Conservation (phyloP, 352 stramenopile species). For the Phytophthora meadii region DNA sequence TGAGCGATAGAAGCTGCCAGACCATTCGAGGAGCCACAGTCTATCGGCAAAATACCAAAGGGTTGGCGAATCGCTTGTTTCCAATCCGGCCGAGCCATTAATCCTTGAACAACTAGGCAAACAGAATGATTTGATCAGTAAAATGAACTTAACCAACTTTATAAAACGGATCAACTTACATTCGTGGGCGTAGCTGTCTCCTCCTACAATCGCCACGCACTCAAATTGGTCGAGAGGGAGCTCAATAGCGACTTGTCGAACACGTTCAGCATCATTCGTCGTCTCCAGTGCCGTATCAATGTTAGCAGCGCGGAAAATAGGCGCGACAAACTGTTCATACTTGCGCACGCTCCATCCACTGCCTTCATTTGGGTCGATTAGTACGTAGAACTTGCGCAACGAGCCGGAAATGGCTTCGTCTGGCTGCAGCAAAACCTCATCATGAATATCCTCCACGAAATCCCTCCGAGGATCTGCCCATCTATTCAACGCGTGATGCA, state of each 20-base stretch:
- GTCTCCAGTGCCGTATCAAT: conserved; percentile 53
- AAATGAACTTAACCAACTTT: too few relatives aligned
- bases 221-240: conserved; percentile 63
- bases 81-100: conserved; percentile 70
- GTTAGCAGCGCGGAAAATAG: conserved; percentile 56
- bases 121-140: too few relatives aligned
- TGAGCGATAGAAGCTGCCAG: conserved; percentile 58
- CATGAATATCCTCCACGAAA: conserved; percentile 12
- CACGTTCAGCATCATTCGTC: conserved; percentile 41
- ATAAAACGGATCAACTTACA: conserved; percentile 27
- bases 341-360: conserved; percentile 37
- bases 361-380: conserved; percentile 67
- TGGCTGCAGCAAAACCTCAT: conserved; percentile 18
- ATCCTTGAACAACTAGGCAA: conserved; percentile 59
- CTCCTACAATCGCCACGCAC: conserved; percentile 59
- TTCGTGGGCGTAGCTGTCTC: conserved; percentile 61
- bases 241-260: conserved; percentile 47
- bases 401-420: conserved; percentile 18
- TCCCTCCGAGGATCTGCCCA: conserved; percentile 47
- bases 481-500: conserved; percentile 50
- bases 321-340: conserved; percentile 55
- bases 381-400: conserved; percentile 50
- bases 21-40: conserved; percentile 52
- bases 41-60: conserved; percentile 49
- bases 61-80: conserved; percentile 59